Percentiles rank a stretch among this genome's conserved stretches.
phyloP scores from a whole-genome alignment of 192 early-diverging fungal species.

The Podila epigama region DNA sequence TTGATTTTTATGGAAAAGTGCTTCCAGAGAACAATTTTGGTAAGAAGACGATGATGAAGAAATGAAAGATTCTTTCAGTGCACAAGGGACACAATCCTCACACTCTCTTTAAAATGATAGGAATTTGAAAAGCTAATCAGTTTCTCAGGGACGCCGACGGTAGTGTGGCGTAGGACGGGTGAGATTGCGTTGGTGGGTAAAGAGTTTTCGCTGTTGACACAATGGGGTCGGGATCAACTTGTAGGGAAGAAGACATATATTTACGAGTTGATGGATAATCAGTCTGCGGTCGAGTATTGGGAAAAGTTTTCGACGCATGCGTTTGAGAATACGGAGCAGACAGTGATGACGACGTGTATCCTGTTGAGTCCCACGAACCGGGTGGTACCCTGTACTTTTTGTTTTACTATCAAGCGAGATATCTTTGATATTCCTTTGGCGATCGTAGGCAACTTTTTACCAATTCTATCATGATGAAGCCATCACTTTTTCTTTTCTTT shows the following conservation, averaged over 20 bases:
- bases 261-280: constrained; percentile 90
- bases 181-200: constrained; percentile 94
- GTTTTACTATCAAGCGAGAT: constrained; percentile 94
- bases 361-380: constrained; percentile 72
- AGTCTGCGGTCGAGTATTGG: constrained; percentile 93
- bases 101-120: no score
- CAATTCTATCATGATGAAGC: constrained; percentile 13
- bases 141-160: constrained; percentile 92
- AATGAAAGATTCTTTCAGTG: no score
- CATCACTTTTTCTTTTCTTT: background rate
- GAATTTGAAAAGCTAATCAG: constrained; percentile 92
- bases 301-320: constrained; percentile 90
- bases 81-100: no score
- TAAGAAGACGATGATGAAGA: constrained; percentile 31
- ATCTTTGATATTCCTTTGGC: constrained; percentile 93
- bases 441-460: constrained; percentile 70
- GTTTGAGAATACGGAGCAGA: constrained; percentile 91
- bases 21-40: constrained; percentile 87
- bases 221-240: constrained; percentile 86
- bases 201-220: constrained; percentile 91
- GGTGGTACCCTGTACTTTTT: constrained; percentile 88
- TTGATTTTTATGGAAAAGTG: constrained; percentile 96
- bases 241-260: constrained; percentile 82
- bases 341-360: constrained; percentile 85
- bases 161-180: constrained; percentile 92